A percentile compares a stretch with the other conserved stretches of the same genome.
These are phyloP conservation scores for Triadica sebifera DNA, from an alignment of 345 rosid genomes.

Conservation along the genomic window DNA sequence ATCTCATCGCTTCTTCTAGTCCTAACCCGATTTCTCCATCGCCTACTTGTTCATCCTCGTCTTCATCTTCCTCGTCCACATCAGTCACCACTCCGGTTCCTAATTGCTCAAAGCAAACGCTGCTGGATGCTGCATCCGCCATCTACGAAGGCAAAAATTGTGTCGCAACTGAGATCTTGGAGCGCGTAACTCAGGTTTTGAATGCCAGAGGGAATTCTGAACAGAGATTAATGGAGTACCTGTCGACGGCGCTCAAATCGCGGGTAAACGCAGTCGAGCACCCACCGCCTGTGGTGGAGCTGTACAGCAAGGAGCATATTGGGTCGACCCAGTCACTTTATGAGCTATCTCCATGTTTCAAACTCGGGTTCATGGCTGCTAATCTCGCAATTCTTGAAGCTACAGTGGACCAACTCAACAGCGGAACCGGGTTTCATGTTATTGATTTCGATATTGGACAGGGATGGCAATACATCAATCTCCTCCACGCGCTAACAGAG, in stretches of 20 bases:
- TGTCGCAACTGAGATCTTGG: conserved; percentile 57
- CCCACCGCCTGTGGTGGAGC: conserved; percentile 52
- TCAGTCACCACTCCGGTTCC: conserved; percentile 59
- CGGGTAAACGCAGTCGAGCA: conserved; percentile 49
- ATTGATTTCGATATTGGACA: conserved; percentile 81
- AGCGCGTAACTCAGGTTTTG: conserved; percentile 47
- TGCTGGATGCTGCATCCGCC: conserved; percentile 72
- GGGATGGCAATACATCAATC: conserved; percentile 69
- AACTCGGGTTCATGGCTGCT: conserved; percentile 80
- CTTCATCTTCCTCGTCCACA: conserved; percentile 63
- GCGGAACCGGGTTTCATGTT: conserved; percentile 49
- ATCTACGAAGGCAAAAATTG: conserved; percentile 69
- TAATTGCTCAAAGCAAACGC: conserved; percentile 49
- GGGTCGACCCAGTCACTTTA: conserved; percentile 57
- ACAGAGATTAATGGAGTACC: conserved; percentile 63
- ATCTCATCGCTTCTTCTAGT: conserved; percentile 39
- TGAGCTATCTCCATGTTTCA: conserved; percentile 77
- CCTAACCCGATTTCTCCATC: conserved; percentile 43
- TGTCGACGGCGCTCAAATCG: conserved; percentile 58
- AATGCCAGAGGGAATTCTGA: conserved; percentile 62
- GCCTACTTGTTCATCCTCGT: conserved; percentile 70
- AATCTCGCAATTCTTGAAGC: conserved; percentile 79
- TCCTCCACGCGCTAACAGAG: conserved; percentile 63
- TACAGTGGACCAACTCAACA: conserved; percentile 37
- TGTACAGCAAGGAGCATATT: conserved; percentile 57